phyloP scores from a whole-genome alignment of 441 rosid genomes.

The Dalechampia spathulata region DNA sequence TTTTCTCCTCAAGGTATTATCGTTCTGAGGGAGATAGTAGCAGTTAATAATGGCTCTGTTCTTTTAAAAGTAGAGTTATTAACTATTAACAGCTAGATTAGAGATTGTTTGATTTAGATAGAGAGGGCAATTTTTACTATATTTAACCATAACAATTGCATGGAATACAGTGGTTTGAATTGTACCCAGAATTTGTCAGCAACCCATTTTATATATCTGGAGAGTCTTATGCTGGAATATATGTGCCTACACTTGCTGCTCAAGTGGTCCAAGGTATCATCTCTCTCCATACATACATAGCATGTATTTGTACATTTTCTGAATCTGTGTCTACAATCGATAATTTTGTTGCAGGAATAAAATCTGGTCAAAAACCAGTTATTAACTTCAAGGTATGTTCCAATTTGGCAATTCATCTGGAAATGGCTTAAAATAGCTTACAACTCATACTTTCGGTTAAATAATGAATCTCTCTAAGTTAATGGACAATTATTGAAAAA shows the following conservation, averaged over 20 bases:
- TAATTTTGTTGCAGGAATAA: slow-evolving; percentile 29
- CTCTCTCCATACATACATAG: too few relatives aligned
- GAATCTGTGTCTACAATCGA: not conserved
- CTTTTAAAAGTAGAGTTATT: too few relatives aligned
- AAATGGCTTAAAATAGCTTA: too few relatives aligned
- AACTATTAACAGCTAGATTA: too few relatives aligned
- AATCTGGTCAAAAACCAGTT: slow-evolving; percentile 29
- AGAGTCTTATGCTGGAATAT: slow-evolving; percentile 65
- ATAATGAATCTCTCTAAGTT: not conserved
- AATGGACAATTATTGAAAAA: not conserved
- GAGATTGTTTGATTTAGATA: too few relatives aligned
- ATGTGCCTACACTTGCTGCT: slow-evolving; percentile 51
- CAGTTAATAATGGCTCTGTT: too few relatives aligned
- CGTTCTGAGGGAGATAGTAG: too few relatives aligned
- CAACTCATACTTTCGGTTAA: too few relatives aligned
- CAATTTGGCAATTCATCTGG: not conserved
- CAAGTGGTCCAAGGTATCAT: slow-evolving; percentile 51
- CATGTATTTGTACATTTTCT: not conserved
- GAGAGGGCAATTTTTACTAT: too few relatives aligned
- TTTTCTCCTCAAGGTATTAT: slow-evolving; percentile 56
- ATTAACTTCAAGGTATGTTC: slow-evolving; percentile 47
- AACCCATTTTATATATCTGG: slow-evolving; percentile 58
- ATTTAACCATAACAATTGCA: not conserved
- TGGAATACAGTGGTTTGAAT: slow-evolving; percentile 38
- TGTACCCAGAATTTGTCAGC: slow-evolving; percentile 38